Evolutionary conservation across 2,329 filamentous ascomycete genomes (phyloP).

Genomic region (Fusarium sterilihyphosum): DNA sequence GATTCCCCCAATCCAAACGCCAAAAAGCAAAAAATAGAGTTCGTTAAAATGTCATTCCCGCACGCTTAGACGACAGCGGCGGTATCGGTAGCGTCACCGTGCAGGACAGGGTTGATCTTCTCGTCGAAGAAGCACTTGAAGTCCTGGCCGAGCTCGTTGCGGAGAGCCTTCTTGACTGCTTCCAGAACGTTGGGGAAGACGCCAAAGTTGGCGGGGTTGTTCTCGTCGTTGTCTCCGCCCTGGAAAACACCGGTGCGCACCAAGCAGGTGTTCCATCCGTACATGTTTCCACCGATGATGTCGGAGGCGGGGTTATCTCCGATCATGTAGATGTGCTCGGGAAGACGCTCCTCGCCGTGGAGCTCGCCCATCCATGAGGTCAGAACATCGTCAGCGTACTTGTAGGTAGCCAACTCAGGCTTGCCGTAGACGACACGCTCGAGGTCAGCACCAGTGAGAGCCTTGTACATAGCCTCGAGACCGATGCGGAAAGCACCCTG

Average conservation of each 20-base stretch:
- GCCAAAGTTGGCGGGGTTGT: conserved; percentile 81
- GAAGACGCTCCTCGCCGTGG: conserved; percentile 73
- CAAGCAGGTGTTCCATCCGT: conserved; percentile 83
- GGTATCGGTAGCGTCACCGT: conserved; percentile 49
- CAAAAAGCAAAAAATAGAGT: not conserved
- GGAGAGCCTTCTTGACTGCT: conserved; percentile 69
- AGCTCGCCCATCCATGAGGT: conserved; percentile 79
- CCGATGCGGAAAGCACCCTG: conserved; percentile 88
- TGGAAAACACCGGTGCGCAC: conserved; percentile 83
- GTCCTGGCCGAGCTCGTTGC: conserved; percentile 76
- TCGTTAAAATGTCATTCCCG: conserved; percentile 6
- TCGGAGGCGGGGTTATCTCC: conserved; percentile 74
- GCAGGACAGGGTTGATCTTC: conserved; percentile 73
- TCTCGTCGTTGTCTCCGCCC: conserved; percentile 77
- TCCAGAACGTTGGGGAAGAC: conserved; percentile 79
- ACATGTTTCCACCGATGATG: conserved; percentile 75
- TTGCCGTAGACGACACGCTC: conserved; percentile 64
- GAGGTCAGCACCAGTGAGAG: conserved; percentile 63
- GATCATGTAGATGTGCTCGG: conserved; percentile 86
- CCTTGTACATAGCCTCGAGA: conserved; percentile 78
- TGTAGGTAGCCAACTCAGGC: conserved; percentile 78
- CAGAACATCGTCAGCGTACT: conserved; percentile 70
- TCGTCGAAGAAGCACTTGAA: conserved; percentile 80
- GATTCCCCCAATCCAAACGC: conserved; percentile 27
- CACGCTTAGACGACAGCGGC: conserved; percentile 35